Conservation (phyloP, 2,329 filamentous ascomycete genomes). For the Fusarium azukiicola region DNA sequence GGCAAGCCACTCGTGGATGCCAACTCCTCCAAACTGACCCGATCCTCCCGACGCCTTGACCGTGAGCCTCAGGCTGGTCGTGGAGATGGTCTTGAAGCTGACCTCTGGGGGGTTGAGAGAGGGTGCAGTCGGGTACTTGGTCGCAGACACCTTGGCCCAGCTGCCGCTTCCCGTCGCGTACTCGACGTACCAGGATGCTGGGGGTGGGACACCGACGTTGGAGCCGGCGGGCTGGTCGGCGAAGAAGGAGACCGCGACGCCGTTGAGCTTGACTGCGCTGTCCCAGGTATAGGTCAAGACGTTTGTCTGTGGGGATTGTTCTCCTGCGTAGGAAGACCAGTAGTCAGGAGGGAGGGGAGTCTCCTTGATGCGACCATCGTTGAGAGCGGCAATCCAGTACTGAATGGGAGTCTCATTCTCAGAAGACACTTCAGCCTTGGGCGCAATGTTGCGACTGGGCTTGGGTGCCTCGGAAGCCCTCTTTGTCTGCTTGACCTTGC, state of each 20-base stretch:
- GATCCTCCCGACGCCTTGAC: conserved; percentile 26
- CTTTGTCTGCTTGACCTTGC: conserved; percentile 56
- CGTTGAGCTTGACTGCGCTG: conserved; percentile 54
- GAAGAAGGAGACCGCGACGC: conserved; percentile 57
- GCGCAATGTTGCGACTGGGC: conserved; percentile 60
- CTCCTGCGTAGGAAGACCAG: conserved; percentile 60
- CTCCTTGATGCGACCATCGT: conserved; percentile 56
- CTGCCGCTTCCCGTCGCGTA: conserved; percentile 46
- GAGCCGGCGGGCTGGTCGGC: conserved; percentile 56
- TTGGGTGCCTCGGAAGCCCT: conserved; percentile 44
- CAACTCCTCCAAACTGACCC: conserved; percentile 31
- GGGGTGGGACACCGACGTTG: conserved; percentile 56
- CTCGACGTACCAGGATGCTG: conserved; percentile 54
- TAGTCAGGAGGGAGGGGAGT: conserved; percentile 63
- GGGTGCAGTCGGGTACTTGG: conserved; percentile 14
- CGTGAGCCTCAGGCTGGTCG: conserved; percentile 38
- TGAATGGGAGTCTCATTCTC: conserved; percentile 59
- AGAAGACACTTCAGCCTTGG: conserved; percentile 51
- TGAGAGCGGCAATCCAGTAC: conserved; percentile 62
- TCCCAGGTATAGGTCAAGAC: conserved; percentile 59
- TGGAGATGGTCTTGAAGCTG: conserved; percentile 39
- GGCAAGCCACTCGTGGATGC: conserved; percentile 32
- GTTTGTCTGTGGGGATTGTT: conserved; percentile 56
- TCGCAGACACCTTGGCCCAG: conserved; percentile 39
- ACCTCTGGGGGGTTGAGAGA: conserved; percentile 20